These are phyloP conservation scores for Centaurea solstitialis DNA, from an alignment of 129 eudicot species.

Conservation along the genomic window DNA sequence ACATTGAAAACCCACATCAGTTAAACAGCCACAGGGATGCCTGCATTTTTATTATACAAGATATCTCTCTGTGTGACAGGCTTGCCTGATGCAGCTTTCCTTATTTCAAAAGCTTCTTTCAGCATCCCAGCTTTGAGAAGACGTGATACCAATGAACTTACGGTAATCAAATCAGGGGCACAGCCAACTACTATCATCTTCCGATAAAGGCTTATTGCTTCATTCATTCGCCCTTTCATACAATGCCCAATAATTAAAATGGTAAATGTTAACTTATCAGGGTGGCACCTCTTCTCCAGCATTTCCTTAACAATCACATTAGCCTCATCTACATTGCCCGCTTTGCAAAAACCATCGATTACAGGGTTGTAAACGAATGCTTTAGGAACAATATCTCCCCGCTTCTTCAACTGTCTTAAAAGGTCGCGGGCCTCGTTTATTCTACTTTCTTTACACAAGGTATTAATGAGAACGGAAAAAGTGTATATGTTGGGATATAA, in stretches of 20 bases:
- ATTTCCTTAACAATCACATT: conserved; percentile 66
- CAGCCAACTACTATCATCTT: conserved; percentile 71
- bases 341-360: conserved; percentile 87
- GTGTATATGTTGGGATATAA: conserved; percentile 70
- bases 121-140: conserved; percentile 93
- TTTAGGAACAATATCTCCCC: conserved; percentile 60
- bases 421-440: conserved; percentile 69
- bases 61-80: conserved; percentile 34
- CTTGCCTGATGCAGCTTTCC: conserved; percentile 40
- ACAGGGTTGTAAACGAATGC: conserved; percentile 88
- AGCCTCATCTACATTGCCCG: conserved; percentile 86
- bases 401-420: conserved; percentile 52
- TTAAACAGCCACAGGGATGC: conserved; percentile 59
- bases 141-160: conserved; percentile 58
- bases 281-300: conserved; percentile 74
- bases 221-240: conserved; percentile 89
- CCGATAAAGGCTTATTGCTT: conserved; percentile 65
- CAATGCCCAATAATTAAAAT: conserved; percentile 95
- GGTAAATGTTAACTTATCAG: conserved; percentile 81
- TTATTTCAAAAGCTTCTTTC: conserved; percentile 65
- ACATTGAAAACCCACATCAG: conserved; percentile 25
- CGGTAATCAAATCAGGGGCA: conserved; percentile 70
- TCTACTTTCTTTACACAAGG: conserved; percentile 69
- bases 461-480: conserved; percentile 58
- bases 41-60: conserved; percentile 25